phyloP scores from a whole-genome alignment of 306 rosid genomes.

The Vicia sativa region DNA sequence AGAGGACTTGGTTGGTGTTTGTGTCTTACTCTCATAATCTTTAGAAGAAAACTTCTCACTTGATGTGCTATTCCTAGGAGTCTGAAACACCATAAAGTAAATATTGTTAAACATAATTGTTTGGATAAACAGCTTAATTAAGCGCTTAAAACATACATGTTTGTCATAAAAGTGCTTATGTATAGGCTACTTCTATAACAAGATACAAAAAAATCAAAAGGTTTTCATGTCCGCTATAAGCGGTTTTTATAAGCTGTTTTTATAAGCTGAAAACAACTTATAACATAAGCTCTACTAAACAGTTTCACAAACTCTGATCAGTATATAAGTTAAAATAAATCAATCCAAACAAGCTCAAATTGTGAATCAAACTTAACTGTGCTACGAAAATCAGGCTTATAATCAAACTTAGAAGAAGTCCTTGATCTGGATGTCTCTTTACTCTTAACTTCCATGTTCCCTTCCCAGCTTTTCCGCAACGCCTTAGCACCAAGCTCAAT shows the following conservation, averaged over 20 bases:
- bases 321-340: background rate
- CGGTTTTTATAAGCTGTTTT: background rate
- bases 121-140: too few relatives aligned
- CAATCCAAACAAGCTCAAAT: background rate
- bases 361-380: constrained; percentile 62
- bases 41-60: constrained; percentile 68
- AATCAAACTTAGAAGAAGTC: constrained; percentile 59
- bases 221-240: too few relatives aligned
- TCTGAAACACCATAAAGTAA: constrained; percentile 48
- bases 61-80: constrained; percentile 81
- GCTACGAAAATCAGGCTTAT: constrained; percentile 59
- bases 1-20: constrained; percentile 46
- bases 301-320: background rate
- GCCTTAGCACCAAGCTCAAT: constrained; percentile 93
- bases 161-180: too few relatives aligned
- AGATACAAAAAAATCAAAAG: too few relatives aligned
- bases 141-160: too few relatives aligned
- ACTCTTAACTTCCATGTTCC: constrained; percentile 74
- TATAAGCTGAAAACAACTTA: background rate
- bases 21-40: constrained; percentile 64
- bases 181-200: too few relatives aligned
- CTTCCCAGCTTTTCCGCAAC: constrained; percentile 98
- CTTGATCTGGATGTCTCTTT: constrained; percentile 66
- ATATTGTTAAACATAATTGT: constrained; percentile 28
- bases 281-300: background rate